Conservation (phyloP, 768 basidiomycete genomes). For the Suillus subalutaceus region DNA sequence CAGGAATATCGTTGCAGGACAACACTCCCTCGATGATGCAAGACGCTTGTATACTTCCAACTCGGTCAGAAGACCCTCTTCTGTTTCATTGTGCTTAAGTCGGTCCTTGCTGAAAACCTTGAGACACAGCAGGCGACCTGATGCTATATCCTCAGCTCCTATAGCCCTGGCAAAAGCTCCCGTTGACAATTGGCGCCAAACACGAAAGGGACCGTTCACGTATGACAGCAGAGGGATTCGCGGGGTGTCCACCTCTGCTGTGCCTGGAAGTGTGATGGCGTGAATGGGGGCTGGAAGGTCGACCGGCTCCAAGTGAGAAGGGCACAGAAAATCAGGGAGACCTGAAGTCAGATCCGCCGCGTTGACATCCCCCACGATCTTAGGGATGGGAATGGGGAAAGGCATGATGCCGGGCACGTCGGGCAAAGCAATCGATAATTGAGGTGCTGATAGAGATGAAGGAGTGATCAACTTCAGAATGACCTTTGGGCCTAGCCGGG, state of each 20-base stretch:
- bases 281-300: no score
- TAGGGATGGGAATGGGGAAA: neutral
- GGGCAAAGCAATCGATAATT: neutral
- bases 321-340: neutral
- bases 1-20: slow-evolving; percentile 36
- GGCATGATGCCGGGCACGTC: neutral
- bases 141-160: slow-evolving; percentile 26
- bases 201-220: slow-evolving; percentile 27
- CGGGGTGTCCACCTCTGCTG: neutral
- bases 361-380: neutral
- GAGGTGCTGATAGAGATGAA: neutral
- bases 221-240: neutral
- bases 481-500: slow-evolving; percentile 12
- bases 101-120: slow-evolving; percentile 35
- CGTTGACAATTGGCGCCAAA: slow-evolving; percentile 19
- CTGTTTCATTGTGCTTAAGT: slow-evolving; percentile 14
- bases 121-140: slow-evolving; percentile 41
- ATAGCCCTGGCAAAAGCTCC: slow-evolving; percentile 26
- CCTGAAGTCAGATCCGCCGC: neutral
- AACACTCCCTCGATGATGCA: slow-evolving; percentile 21
- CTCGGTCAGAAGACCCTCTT: slow-evolving; percentile 32
- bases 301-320: neutral
- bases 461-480: slow-evolving; percentile 13
- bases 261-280: neutral
- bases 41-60: slow-evolving; percentile 39